Evolutionary conservation across 192 early-diverging fungal species (phyloP).

Genomic region (Geosiphon pyriformis): DNA sequence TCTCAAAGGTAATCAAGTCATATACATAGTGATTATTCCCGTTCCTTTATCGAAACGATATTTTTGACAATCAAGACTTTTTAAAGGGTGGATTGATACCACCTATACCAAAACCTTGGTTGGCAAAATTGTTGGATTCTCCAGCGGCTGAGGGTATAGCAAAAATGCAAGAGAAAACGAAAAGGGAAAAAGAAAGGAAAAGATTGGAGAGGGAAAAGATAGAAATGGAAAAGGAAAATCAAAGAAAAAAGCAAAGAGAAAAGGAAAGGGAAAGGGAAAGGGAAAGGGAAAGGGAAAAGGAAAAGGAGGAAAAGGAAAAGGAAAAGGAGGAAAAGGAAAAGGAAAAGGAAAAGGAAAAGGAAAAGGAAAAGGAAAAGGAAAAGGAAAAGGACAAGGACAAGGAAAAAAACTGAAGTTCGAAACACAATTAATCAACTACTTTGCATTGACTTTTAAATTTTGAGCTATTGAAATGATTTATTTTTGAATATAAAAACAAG

Average conservation of each 20-base stretch:
- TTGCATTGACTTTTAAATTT: no score
- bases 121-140: no score
- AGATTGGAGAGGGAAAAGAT: neutral
- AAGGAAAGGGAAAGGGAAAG: neutral
- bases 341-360: neutral
- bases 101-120: slow-evolving; percentile 47
- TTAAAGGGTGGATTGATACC: slow-evolving; percentile 58
- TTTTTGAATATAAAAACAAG: no score
- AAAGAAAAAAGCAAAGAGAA: neutral
- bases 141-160: no score
- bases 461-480: no score
- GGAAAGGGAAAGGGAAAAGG: neutral
- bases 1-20: slow-evolving; percentile 64
- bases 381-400: no score
- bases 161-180: slow-evolving; percentile 1
- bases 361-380: neutral
- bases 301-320: neutral
- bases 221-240: neutral
- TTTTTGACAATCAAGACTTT: slow-evolving; percentile 5
- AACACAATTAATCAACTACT: no score
- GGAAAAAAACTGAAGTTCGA: no score
- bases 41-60: neutral
- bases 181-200: slow-evolving; percentile 17
- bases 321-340: neutral
- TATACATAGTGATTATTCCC: neutral